Evolutionary conservation across 2,329 filamentous ascomycete species (phyloP).

Genomic region (Sporothrix brasiliensis): DNA sequence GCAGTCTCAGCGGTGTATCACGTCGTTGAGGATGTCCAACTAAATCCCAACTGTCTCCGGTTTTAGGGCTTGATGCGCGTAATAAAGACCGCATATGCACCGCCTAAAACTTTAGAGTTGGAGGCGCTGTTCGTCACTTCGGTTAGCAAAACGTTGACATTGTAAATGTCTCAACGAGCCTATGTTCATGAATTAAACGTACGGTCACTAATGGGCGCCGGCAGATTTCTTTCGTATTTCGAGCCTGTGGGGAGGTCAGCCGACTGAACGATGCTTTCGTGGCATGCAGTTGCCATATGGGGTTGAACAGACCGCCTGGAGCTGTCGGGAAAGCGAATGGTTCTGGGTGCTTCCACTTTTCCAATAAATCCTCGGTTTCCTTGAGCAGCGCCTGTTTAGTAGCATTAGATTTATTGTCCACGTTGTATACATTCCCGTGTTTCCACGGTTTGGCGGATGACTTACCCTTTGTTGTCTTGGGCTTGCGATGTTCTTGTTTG

Average conservation of each 20-base stretch:
- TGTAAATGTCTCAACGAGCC: too few relatives aligned
- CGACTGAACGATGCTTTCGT: background rate
- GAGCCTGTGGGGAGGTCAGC: slow-evolving; percentile 62
- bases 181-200: slow-evolving; percentile 48
- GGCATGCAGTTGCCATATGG: slow-evolving; percentile 14
- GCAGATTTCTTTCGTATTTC: slow-evolving; percentile 94
- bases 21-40: too few relatives aligned
- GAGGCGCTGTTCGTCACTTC: slow-evolving; percentile 48
- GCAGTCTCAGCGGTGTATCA: too few relatives aligned
- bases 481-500: slow-evolving; percentile 82
- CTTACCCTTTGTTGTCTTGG: slow-evolving; percentile 82
- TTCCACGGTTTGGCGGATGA: background rate
- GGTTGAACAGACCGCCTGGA: slow-evolving; percentile 73
- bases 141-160: slow-evolving; percentile 34
- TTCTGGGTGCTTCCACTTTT: slow-evolving; percentile 97
- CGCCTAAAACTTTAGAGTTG: slow-evolving; percentile 52
- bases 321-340: slow-evolving; percentile 88
- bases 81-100: background rate
- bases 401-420: slow-evolving; percentile 27
- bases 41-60: too few relatives aligned
- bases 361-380: slow-evolving; percentile 84
- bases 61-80: too few relatives aligned
- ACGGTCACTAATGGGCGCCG: slow-evolving; percentile 79
- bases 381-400: slow-evolving; percentile 71
- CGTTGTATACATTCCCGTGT: background rate